A percentile compares a stretch with the other conserved stretches of the same genome.
These are phyloP conservation scores for Ampelomyces quisqualis DNA, from an alignment of 2,329 filamentous ascomycete genomes.

Conservation along the genomic window DNA sequence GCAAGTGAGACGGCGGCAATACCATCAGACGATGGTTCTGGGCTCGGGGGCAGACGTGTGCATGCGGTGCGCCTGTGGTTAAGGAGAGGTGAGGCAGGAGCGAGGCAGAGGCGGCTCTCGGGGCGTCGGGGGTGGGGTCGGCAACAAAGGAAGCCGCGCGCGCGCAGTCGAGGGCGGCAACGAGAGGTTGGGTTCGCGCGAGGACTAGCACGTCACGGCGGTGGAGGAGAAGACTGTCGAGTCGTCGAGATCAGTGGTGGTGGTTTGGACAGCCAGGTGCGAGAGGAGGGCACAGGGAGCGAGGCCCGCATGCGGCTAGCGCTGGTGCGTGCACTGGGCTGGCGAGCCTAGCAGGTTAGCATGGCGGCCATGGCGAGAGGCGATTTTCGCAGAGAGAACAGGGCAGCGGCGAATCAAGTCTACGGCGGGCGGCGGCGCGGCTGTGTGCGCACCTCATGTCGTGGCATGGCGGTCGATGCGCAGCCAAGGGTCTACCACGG, in stretches of 20 bases:
- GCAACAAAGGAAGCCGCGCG: slow-evolving; percentile 33
- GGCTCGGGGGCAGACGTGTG: slow-evolving; percentile 14
- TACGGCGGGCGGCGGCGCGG: no score
- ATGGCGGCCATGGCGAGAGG: no score
- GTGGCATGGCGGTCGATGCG: background rate
- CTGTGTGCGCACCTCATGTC: background rate
- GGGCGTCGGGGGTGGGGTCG: slow-evolving; percentile 23
- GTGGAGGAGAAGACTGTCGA: slow-evolving; percentile 19
- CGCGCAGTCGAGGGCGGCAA: slow-evolving; percentile 18
- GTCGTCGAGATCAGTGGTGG: slow-evolving; percentile 28
- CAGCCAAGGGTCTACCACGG: background rate
- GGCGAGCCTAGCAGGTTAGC: background rate
- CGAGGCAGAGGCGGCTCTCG: slow-evolving; percentile 29
- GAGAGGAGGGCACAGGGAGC: slow-evolving; percentile 18
- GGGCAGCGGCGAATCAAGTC: background rate
- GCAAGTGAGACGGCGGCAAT: slow-evolving; percentile 13
- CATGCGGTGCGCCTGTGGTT: slow-evolving; percentile 29
- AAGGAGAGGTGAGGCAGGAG: slow-evolving; percentile 20
- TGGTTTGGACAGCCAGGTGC: slow-evolving; percentile 17
- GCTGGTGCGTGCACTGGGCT: background rate
- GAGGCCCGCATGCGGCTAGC: slow-evolving; percentile 5
- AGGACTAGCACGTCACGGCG: slow-evolving; percentile 17
- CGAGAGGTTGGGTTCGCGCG: slow-evolving; percentile 20
- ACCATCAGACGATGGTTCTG: slow-evolving; percentile 23
- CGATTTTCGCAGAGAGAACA: background rate